Conservation (phyloP, 805 yeast genomes). For the Candida glaebosa region DNA sequence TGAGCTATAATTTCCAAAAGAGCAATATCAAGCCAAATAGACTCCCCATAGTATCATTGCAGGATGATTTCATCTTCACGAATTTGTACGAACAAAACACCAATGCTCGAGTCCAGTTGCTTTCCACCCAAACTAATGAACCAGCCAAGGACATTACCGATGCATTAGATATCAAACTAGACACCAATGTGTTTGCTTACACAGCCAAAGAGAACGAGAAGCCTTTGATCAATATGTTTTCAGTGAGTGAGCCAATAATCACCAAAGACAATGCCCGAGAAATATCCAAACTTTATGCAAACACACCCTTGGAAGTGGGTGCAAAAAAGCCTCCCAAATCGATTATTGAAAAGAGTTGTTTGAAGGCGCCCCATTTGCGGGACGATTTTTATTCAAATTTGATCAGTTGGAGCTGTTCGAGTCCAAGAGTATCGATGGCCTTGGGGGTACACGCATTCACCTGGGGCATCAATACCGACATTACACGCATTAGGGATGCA, state of each 20-base stretch:
- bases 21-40: background rate
- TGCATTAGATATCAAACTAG: constrained; percentile 45
- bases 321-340: constrained; percentile 4
- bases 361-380: constrained; percentile 62
- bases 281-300: constrained; percentile 9
- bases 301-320: background rate
- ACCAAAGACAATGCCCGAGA: constrained; percentile 11
- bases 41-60: constrained; percentile 10
- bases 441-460: constrained; percentile 53
- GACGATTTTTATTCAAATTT: constrained; percentile 78
- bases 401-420: constrained; percentile 62
- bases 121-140: background rate
- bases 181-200: constrained; percentile 41
- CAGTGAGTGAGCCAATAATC: constrained; percentile 15
- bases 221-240: constrained; percentile 7
- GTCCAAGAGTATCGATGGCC: constrained; percentile 62
- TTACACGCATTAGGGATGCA: constrained; percentile 42
- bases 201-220: constrained; percentile 4
- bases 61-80: constrained; percentile 17
- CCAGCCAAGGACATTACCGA: constrained; percentile 32
- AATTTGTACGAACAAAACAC: constrained; percentile 1
- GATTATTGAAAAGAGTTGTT: constrained; percentile 11
- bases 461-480: constrained; percentile 51
- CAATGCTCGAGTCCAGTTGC: background rate
- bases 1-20: background rate